Evolutionary conservation across 1,139 yeast species (phyloP).

Genomic region (Taphrina confusa): DNA sequence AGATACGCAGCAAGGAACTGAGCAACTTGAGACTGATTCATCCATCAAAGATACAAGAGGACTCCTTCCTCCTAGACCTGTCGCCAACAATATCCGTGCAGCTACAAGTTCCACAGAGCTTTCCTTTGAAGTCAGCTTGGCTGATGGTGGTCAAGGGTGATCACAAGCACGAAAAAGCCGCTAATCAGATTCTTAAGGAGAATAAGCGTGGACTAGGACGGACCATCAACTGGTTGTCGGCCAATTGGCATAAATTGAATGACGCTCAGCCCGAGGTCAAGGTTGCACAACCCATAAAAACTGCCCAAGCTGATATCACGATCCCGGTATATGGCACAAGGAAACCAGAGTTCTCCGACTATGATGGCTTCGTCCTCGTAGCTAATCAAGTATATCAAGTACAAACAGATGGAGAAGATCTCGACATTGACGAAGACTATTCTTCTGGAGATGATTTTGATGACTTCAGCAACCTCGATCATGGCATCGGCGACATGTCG

Average conservation of each 20-base stretch:
- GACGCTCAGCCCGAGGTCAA: not conserved
- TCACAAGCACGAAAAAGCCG: constrained; percentile 15
- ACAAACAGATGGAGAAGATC: not conserved
- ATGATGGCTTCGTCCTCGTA: constrained; percentile 11
- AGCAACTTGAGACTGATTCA: constrained; percentile 18
- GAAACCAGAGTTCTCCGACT: constrained; percentile 10
- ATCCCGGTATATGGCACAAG: not conserved
- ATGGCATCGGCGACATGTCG: not conserved
- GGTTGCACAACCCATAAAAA: not conserved
- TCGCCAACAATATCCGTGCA: not conserved
- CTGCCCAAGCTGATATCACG: not conserved
- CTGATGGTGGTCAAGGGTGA: constrained; percentile 18
- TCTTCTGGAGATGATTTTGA: constrained; percentile 24
- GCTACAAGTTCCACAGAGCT: constrained; percentile 17
- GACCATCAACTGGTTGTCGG: constrained; percentile 24
- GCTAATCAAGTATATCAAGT: constrained; percentile 7
- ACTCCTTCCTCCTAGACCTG: constrained; percentile 15
- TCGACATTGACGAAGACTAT: not conserved
- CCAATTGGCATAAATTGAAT: constrained; percentile 10
- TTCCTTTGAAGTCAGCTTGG: constrained; percentile 26
- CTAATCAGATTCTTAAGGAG: constrained; percentile 4
- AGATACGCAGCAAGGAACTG: constrained; percentile 1
- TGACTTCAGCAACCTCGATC: constrained; percentile 32
- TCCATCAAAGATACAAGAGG: not conserved
- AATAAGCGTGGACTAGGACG: constrained; percentile 16